Conservation (phyloP, 2,329 filamentous ascomycete genomes). For the Diaporthe ampelina region DNA sequence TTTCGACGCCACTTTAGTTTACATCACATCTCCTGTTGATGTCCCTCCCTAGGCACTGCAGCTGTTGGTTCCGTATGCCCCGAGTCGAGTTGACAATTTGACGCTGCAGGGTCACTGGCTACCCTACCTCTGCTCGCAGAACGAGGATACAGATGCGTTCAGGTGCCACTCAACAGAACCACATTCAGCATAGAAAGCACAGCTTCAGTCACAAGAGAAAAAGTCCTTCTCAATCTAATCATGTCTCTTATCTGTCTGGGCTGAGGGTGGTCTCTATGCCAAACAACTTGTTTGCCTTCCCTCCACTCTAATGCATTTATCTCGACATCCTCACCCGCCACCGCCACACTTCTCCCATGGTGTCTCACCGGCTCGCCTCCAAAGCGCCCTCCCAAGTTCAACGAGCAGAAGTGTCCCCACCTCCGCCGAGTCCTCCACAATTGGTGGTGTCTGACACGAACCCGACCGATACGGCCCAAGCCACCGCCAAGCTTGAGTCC, state of each 20-base stretch:
- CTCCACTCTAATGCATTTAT: conserved; percentile 42
- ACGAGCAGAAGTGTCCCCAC: not conserved
- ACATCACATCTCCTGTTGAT: not conserved
- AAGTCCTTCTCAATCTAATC: conserved; percentile 38
- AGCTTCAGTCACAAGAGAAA: not conserved
- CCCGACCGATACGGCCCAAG: conserved; percentile 28
- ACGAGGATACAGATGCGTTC: not conserved
- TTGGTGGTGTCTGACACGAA: conserved; percentile 11
- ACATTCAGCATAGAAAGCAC: not conserved
- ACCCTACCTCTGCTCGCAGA: not conserved
- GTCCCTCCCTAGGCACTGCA: not conserved
- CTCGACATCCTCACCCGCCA: conserved; percentile 18
- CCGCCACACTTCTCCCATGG: conserved; percentile 4
- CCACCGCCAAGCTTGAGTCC: conserved; percentile 31
- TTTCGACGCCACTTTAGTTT: not conserved
- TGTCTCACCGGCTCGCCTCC: conserved; percentile 8
- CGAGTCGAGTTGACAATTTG: not conserved
- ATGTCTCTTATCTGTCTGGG: conserved; percentile 42
- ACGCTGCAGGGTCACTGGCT: too few species aligned
- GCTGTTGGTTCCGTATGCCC: not conserved
- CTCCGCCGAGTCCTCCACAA: not conserved
- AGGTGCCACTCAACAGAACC: too few species aligned
- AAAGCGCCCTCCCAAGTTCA: conserved; percentile 2
- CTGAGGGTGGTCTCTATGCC: conserved; percentile 42
- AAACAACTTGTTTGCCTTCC: conserved; percentile 41